A percentile compares a stretch with the other conserved stretches of the same genome.
phyloP scores from a whole-genome alignment of 805 yeast genomes.

The Hanseniaspora hatyaiensis region DNA sequence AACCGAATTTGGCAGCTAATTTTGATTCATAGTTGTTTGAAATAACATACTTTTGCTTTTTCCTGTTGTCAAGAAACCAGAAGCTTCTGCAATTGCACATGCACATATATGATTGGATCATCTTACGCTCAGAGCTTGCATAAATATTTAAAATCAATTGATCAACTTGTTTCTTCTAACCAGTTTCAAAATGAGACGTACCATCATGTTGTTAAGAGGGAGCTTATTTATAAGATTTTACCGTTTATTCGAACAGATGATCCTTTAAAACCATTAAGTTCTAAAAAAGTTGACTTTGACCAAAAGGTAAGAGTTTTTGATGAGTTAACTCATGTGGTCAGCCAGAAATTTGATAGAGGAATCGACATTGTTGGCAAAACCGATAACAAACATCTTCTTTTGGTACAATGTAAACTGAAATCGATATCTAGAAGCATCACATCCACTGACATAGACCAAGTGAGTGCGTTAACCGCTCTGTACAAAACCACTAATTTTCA shows the following conservation, averaged over 20 bases:
- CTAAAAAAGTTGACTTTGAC: no score
- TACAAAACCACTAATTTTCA: slow-evolving; percentile 13
- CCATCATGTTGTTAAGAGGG: slow-evolving; percentile 28
- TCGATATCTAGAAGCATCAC: slow-evolving; percentile 24
- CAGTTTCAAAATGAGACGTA: slow-evolving; percentile 28
- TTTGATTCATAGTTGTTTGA: no score
- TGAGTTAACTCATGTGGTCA: slow-evolving; percentile 22
- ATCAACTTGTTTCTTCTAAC: background rate
- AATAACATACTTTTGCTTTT: background rate
- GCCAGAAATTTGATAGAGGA: slow-evolving; percentile 30
- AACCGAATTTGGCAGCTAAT: no score
- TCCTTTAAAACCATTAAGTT: no score
- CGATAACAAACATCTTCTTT: slow-evolving; percentile 18
- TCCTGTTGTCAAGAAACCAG: background rate
- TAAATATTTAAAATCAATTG: background rate
- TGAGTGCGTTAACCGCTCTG: slow-evolving; percentile 24
- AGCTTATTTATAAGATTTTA: slow-evolving; percentile 23
- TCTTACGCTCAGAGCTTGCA: background rate
- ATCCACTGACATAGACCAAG: slow-evolving; percentile 27
- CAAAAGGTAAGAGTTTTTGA: slow-evolving; percentile 9
- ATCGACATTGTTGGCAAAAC: slow-evolving; percentile 26
- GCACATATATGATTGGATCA: background rate
- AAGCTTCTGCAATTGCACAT: no score
- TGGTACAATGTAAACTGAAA: slow-evolving; percentile 29
- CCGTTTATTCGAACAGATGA: slow-evolving; percentile 10